Evolutionary conservation across 345 rosid species (phyloP).

Genomic region (Dipteronia sinensis): DNA sequence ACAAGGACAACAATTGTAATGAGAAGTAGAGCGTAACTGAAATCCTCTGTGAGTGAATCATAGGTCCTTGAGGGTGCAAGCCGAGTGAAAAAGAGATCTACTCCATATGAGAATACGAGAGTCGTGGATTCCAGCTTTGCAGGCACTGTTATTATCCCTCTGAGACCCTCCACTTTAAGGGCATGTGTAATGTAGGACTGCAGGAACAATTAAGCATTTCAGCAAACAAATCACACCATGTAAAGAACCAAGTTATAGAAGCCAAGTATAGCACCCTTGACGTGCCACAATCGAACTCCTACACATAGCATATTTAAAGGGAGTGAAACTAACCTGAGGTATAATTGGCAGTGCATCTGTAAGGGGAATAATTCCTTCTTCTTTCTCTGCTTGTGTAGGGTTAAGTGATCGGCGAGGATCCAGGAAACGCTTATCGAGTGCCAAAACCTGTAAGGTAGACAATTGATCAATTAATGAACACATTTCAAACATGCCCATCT

Average conservation of each 20-base stretch:
- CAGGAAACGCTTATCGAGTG: constrained; percentile 88
- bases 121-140: constrained; percentile 97
- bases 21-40: constrained; percentile 88
- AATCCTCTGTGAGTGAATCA: constrained; percentile 96
- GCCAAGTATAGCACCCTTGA: neutral
- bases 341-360: constrained; percentile 88
- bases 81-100: constrained; percentile 85
- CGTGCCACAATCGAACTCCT: neutral
- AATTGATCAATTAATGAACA: neutral
- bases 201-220: constrained; percentile 18
- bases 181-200: constrained; percentile 90
- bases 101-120: constrained; percentile 86
- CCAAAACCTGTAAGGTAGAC: constrained; percentile 56
- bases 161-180: constrained; percentile 81
- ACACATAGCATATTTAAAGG: neutral
- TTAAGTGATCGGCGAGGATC: constrained; percentile 92
- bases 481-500: neutral
- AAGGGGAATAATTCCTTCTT: constrained; percentile 94
- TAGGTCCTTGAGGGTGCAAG: constrained; percentile 96
- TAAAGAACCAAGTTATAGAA: neutral
- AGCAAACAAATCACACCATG: neutral
- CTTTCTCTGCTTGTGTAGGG: constrained; percentile 97
- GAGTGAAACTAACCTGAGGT: constrained; percentile 68
- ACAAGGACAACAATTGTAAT: constrained; percentile 81
- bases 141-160: constrained; percentile 77